Conservation (phyloP, 306 rosid genomes). For the Pyrus betulifolia region DNA sequence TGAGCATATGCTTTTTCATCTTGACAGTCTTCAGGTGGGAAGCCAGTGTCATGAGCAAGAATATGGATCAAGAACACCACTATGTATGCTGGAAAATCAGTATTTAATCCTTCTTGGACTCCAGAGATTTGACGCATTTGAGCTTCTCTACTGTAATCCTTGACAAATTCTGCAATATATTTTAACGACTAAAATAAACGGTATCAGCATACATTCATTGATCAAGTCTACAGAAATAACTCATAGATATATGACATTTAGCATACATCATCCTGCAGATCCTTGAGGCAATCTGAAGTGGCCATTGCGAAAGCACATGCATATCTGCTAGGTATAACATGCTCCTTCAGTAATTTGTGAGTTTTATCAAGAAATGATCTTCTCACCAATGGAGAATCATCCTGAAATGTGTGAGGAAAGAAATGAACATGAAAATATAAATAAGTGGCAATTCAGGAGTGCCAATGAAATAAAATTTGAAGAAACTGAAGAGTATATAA, state of each 20-base stretch:
- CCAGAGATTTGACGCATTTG: conserved; percentile 43
- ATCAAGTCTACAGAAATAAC: neutral
- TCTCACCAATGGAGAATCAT: conserved; percentile 48
- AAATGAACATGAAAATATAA: neutral
- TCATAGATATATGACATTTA: conserved; percentile 1
- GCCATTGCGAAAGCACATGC: conserved; percentile 81
- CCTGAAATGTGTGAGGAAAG: conserved; percentile 43
- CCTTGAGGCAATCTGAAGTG: conserved; percentile 37
- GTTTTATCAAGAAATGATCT: conserved; percentile 56
- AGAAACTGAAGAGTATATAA: neutral
- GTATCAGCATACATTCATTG: conserved; percentile 29
- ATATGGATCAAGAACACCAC: conserved; percentile 73
- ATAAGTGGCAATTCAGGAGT: neutral
- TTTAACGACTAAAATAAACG: conserved; percentile 45
- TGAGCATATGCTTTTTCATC: conserved; percentile 54
- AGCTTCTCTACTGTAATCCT: conserved; percentile 58
- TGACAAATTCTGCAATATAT: conserved; percentile 74
- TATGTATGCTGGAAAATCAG: conserved; percentile 62
- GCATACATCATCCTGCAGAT: conserved; percentile 56
- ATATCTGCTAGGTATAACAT: conserved; percentile 67
- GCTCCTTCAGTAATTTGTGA: conserved; percentile 65
- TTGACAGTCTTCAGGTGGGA: conserved; percentile 45
- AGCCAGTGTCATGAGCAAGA: conserved; percentile 60
- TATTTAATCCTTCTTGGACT: conserved; percentile 40
- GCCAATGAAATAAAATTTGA: neutral